Conservation (phyloP, 2,329 filamentous ascomycete species). For the Incumbomyces delicatus region DNA sequence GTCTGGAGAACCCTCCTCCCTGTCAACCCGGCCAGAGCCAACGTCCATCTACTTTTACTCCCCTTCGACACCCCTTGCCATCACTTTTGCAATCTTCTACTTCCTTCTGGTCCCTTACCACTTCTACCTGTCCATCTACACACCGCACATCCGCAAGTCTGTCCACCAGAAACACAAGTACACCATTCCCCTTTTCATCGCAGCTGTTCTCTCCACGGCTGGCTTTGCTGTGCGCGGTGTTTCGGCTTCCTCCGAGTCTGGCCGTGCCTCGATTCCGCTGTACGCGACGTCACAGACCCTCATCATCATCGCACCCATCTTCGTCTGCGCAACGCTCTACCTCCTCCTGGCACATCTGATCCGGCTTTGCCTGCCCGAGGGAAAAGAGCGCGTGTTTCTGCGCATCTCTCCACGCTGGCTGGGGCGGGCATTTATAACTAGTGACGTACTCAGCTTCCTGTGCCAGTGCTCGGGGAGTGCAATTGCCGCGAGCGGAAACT, state of each 20-base stretch:
- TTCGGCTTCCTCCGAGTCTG: constrained; percentile 26
- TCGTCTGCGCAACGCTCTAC: constrained; percentile 43
- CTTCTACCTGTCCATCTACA: constrained; percentile 33
- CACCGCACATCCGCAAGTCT: constrained; percentile 28
- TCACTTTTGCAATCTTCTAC: constrained; percentile 35
- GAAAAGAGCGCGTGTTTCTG: constrained; percentile 21
- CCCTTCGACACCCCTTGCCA: constrained; percentile 35
- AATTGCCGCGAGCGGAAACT: constrained; percentile 35
- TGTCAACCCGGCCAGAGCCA: not conserved
- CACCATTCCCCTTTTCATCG: constrained; percentile 37
- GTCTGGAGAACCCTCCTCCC: constrained; percentile 30
- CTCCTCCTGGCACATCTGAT: constrained; percentile 42
- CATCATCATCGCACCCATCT: constrained; percentile 41
- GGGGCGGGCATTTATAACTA: constrained; percentile 38
- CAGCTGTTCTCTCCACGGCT: constrained; percentile 33
- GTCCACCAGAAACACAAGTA: constrained; percentile 23
- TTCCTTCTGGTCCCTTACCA: constrained; percentile 30
- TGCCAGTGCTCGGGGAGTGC: constrained; percentile 38
- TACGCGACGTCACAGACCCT: constrained; percentile 33
- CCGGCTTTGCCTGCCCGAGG: constrained; percentile 27
- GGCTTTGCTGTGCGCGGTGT: constrained; percentile 34
- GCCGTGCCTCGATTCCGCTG: constrained; percentile 24
- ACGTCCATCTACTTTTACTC: constrained; percentile 35
- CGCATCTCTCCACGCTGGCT: constrained; percentile 30
- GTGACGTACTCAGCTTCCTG: constrained; percentile 37